phyloP scores from a whole-genome alignment of 768 basidiomycete genomes.

The Suillus luteus region DNA sequence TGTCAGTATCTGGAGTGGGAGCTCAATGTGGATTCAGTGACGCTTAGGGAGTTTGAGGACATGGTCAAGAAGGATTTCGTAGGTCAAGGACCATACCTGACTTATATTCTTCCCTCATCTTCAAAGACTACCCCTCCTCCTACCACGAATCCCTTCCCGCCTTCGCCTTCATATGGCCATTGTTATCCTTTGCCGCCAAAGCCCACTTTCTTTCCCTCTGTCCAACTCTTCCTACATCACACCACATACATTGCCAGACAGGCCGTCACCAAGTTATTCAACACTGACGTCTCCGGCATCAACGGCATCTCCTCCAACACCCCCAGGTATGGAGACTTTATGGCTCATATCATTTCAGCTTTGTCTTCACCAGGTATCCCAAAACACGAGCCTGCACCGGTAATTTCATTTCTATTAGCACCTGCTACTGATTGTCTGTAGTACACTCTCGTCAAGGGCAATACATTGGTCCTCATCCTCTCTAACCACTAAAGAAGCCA shows the following conservation, averaged over 20 bases:
- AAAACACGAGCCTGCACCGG: constrained; percentile 23
- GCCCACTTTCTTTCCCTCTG: constrained; percentile 15
- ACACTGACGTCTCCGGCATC: constrained; percentile 58
- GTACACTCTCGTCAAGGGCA: too few species aligned
- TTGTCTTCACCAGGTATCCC: constrained; percentile 37
- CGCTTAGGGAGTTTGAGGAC: constrained; percentile 59
- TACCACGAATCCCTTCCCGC: constrained; percentile 34
- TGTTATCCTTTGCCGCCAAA: constrained; percentile 36
- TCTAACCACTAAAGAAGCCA: too few species aligned
- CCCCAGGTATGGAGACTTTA: constrained; percentile 50
- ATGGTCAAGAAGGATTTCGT: constrained; percentile 64
- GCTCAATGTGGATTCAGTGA: constrained; percentile 68
- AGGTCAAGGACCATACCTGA: constrained; percentile 58
- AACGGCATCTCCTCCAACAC: constrained; percentile 63
- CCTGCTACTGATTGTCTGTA: too few species aligned
- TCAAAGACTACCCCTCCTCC: constrained; percentile 56
- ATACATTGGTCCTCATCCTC: too few species aligned
- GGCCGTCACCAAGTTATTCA: constrained; percentile 55
- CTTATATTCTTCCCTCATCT: constrained; percentile 60
- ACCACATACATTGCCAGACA: constrained; percentile 48
- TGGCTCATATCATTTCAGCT: constrained; percentile 47
- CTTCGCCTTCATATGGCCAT: constrained; percentile 28
- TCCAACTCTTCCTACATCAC: constrained; percentile 23
- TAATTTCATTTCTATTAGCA: constrained; percentile 8
- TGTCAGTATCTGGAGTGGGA: constrained; percentile 93